phyloP scores from a whole-genome alignment of 441 rosid genomes.

The Pelargonium fulgidum region DNA sequence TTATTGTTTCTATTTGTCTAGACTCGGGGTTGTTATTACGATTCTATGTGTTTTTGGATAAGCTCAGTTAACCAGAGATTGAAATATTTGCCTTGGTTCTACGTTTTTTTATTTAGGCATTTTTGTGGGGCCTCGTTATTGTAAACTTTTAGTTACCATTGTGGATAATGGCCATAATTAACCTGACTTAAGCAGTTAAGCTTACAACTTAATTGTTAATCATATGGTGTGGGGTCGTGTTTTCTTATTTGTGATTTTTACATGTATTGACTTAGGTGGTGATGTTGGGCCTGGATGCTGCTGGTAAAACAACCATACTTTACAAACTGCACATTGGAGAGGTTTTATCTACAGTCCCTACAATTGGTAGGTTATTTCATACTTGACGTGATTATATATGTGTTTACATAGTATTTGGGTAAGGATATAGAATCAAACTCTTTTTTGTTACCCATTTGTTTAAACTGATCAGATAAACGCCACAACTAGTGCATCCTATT shows the following conservation, averaged over 20 bases:
- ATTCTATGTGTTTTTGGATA: neutral
- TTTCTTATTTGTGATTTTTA: slow-evolving; percentile 13
- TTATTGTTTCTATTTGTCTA: neutral
- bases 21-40: neutral
- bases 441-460: neutral
- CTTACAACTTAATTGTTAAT: neutral
- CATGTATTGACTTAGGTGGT: slow-evolving; percentile 60
- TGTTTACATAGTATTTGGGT: neutral
- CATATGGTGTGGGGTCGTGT: neutral
- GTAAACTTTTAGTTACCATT: too few relatives aligned
- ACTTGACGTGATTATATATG: neutral
- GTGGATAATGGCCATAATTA: neutral
- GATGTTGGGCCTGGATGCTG: slow-evolving; percentile 94
- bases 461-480: neutral
- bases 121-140: too few relatives aligned
- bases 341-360: slow-evolving; percentile 92
- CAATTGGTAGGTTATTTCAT: slow-evolving; percentile 56
- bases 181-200: neutral
- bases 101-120: too few relatives aligned
- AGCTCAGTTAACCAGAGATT: neutral
- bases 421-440: neutral
- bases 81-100: neutral
- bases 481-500: neutral
- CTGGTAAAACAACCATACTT: slow-evolving; percentile 90
- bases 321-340: slow-evolving; percentile 96